Base-by-base conservation (phyloP, 129 eudicot species). In the Cynara cardunculus region DNA sequence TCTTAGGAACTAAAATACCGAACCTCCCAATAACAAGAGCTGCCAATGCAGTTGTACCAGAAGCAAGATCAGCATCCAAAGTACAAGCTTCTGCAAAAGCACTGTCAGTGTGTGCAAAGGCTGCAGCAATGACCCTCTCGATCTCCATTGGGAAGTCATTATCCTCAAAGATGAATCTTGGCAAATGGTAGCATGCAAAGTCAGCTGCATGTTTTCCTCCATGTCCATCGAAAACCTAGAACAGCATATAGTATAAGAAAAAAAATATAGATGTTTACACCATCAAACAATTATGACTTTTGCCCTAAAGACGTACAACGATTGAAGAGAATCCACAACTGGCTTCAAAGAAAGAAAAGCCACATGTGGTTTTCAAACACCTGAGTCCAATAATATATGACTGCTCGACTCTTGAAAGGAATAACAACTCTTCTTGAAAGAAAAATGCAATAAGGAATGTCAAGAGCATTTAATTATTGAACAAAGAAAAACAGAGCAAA, bases 191-290 rank as follows among this genome's bases (percentile, higher is more conserved):
- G 81, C 97, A 86, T 25, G 95, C 97, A 89, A 95, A 95, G 62
- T 95, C 97, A 78, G 99, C 99, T 6, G 99, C 99, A 87, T 92
- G 94, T 85, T 89, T 95, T 83, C 99, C 99, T 78, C 99, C 99
- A 87, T 95, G 99, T 62, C 99, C 99, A 88, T 95, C 97, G 26
- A 95, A 95, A 70, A 95, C 97, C 99, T 95, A 73, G 19, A 61
- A 59, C 34, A 59, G 25, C 62, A 31, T 5, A 14, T 9, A 74
- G 41, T 56, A 46, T 46, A 59, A 72, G 16, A 77, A 25, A 6
- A 65, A 65, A 32, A 35, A 24, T 24, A 39, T 30, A 61, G 56
- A 75, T 11, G 56, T 44, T 34, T 71, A 22, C 27, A 77, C 81
- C 72, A 77, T 35, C 12, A 75, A 27, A 56, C 21, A 59, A 39